Evolutionary conservation across 169 alveolate species (phyloP).

Genomic region (Plasmodium ovale): DNA sequence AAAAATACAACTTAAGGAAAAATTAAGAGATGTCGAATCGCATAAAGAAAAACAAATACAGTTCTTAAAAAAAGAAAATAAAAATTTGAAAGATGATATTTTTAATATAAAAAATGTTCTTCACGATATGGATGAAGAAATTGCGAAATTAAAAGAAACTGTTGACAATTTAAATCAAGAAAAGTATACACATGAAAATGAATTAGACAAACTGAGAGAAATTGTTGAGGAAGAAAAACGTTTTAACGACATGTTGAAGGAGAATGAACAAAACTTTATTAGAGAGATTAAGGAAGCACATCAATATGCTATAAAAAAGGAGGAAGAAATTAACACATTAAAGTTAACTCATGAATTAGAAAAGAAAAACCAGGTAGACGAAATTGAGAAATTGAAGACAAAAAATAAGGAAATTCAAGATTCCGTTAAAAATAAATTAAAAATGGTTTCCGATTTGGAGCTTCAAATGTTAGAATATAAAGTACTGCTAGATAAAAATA

Average conservation of each 20-base stretch:
- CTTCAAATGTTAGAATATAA: constrained; percentile 69
- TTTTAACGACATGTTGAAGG: constrained; percentile 67
- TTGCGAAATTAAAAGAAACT: constrained; percentile 26
- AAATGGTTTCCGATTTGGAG: constrained; percentile 66
- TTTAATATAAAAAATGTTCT: constrained; percentile 38
- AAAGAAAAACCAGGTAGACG: constrained; percentile 57
- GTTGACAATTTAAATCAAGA: constrained; percentile 40
- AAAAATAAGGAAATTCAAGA: constrained; percentile 64
- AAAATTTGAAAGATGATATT: constrained; percentile 50
- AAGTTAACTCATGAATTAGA: constrained; percentile 37
- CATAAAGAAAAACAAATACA: constrained; percentile 50
- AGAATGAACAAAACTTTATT: constrained; percentile 70
- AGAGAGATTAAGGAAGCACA: constrained; percentile 77
- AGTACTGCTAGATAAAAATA: constrained; percentile 73
- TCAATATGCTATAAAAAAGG: constrained; percentile 64
- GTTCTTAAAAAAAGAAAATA: constrained; percentile 57
- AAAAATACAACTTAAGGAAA: constrained; percentile 36
- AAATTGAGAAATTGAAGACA: constrained; percentile 55
- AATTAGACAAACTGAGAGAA: constrained; percentile 72
- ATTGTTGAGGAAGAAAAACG: constrained; percentile 67
- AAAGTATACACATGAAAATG: constrained; percentile 48
- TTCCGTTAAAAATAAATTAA: constrained; percentile 43
- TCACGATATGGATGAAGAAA: constrained; percentile 63
- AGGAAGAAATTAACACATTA: constrained; percentile 44
- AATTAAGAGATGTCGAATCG: constrained; percentile 45